These are phyloP conservation scores for Hanseniaspora uvarum DNA, from an alignment of 1,139 yeast species.

Conservation along the genomic window DNA sequence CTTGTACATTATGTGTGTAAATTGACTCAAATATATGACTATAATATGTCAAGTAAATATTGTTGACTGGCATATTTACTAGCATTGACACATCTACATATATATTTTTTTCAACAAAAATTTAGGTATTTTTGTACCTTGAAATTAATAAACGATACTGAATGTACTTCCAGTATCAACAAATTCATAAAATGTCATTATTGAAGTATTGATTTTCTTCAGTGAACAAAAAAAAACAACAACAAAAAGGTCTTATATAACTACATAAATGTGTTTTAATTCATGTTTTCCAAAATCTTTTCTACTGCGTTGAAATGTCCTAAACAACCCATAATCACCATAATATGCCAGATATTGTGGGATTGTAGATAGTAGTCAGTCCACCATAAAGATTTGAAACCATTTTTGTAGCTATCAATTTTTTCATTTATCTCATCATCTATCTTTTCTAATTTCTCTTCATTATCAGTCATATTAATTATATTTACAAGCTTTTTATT, in stretches of 20 bases:
- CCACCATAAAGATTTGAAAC: constrained; percentile 69
- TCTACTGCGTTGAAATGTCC: constrained; percentile 53
- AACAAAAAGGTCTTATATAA: background rate
- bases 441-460: background rate
- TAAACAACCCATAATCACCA: constrained; percentile 75
- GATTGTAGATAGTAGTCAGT: constrained; percentile 64
- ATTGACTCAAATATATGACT: no score
- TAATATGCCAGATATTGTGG: constrained; percentile 89
- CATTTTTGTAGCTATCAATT: constrained; percentile 25
- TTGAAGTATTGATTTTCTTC: no score
- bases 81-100: no score
- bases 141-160: no score
- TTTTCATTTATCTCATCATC: constrained; percentile 23
- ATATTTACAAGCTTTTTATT: constrained; percentile 30
- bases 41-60: no score
- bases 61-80: no score
- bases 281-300: constrained; percentile 1
- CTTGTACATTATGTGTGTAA: no score
- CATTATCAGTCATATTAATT: background rate
- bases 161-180: no score
- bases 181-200: no score
- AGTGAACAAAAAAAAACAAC: no score
- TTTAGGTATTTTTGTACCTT: no score
- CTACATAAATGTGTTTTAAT: background rate
- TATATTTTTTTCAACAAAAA: no score